These are phyloP conservation scores for Lotus japonicus DNA, from an alignment of 306 rosid genomes.

Conservation along the genomic window DNA sequence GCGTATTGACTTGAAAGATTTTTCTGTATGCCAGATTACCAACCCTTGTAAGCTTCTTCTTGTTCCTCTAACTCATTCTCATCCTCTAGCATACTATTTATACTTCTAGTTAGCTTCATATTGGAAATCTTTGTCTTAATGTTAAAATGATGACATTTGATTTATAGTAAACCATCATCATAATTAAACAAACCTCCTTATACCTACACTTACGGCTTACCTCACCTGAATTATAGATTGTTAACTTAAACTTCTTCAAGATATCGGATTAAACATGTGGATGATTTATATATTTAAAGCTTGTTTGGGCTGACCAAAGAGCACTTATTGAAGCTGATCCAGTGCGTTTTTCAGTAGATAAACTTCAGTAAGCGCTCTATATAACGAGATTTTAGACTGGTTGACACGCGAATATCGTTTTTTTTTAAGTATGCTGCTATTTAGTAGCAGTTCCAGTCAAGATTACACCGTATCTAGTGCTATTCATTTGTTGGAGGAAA, in stretches of 20 bases:
- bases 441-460: background rate
- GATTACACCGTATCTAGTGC: background rate
- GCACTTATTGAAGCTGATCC: too few species aligned
- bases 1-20: constrained; percentile 73
- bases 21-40: constrained; percentile 72
- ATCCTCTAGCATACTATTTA: background rate
- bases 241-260: constrained; percentile 11
- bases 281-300: background rate
- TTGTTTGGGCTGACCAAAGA: too few species aligned
- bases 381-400: background rate
- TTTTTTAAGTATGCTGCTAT: background rate
- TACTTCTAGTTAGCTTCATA: background rate
- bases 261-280: constrained; percentile 9
- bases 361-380: too few species aligned
- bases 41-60: constrained; percentile 62
- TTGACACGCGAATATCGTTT: background rate
- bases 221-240: background rate
- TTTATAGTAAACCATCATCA: background rate
- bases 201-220: background rate
- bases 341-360: too few species aligned
- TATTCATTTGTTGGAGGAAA: background rate
- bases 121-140: background rate
- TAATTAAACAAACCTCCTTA: constrained; percentile 1
- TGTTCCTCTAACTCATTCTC: background rate
- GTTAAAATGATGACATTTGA: constrained; percentile 4